Base-by-base conservation (phyloP, 108 stramenopile genomes). In the Nannochloropsis granulata region DNA sequence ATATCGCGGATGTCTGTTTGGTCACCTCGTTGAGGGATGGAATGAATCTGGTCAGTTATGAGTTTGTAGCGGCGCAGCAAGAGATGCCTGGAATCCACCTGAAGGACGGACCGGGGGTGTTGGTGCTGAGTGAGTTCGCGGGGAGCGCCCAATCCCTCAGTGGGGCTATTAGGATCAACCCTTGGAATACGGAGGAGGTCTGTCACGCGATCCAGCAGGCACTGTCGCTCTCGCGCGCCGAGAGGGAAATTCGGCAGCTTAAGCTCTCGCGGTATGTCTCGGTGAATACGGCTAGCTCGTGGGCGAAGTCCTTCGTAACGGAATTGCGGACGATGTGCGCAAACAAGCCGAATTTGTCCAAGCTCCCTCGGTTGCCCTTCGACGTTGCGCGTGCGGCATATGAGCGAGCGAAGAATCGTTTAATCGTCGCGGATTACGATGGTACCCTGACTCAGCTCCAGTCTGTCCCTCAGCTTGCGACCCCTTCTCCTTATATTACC, bases 341-440 rank as follows among this genome's bases (percentile, higher is more conserved):
- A 13, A 85, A 85, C 46, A 79, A 82, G 85, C 85, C 82, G 26
- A 45, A 82, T 56, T 82, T 85, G n/a, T 12, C 84, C 23, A 88
- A 88, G 88, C 89, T 90, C 16, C 89, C 89, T 13, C 82, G 79
- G 13, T 85, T 88, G 24, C 88, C 82, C 13, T 34, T 89, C 43
- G 44, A 87, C 81, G 85, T 71, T n/a, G 56, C 56, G 21, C 56
- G 56, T n/a, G 16, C 56, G 16, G 56, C 56, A 10, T 89, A 89
- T 81, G 24, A 83, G 71, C 45, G 79, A 13, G 88, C 88, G 12
- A 42, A 25, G 25, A 86, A 80, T 12, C 80, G 88, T 26, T 80
- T 89, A 13, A 86, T 89, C 84, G 86, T 89, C 46, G 56, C 86
- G 46, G 88, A 89, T 81, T 89, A 89, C 84, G 88, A 89, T 43